These are phyloP conservation scores for Atkinsonella texensis DNA, from an alignment of 2,329 filamentous ascomycete species.

Conservation along the genomic window DNA sequence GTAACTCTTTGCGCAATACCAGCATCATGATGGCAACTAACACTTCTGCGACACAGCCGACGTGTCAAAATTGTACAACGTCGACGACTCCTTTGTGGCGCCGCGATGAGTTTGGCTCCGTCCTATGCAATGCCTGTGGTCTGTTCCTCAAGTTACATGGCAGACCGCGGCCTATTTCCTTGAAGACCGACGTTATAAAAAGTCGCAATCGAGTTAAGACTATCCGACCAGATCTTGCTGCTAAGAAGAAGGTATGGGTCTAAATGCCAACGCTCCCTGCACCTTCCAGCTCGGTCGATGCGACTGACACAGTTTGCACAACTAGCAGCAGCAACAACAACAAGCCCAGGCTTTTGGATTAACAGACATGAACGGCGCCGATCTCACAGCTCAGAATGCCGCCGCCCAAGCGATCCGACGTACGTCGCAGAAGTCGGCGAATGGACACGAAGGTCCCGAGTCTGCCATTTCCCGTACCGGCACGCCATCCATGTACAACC, in stretches of 20 bases:
- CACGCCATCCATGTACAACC: slow-evolving; percentile 64
- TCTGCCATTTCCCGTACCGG: slow-evolving; percentile 70
- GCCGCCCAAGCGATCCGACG: slow-evolving; percentile 43
- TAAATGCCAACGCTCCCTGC: not conserved
- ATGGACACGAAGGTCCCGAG: slow-evolving; percentile 63
- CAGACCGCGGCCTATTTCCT: slow-evolving; percentile 79
- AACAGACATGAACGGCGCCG: slow-evolving; percentile 47
- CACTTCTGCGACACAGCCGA: slow-evolving; percentile 64
- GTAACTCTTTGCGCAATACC: slow-evolving; percentile 21
- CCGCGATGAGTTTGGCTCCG: slow-evolving; percentile 87
- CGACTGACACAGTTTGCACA: not conserved
- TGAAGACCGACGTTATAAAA: slow-evolving; percentile 99
- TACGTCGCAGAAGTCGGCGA: slow-evolving; percentile 58
- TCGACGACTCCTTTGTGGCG: slow-evolving; percentile 96
- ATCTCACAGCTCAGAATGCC: slow-evolving; percentile 35
- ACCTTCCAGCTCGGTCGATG: not conserved
- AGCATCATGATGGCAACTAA: slow-evolving; percentile 40
- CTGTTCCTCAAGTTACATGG: slow-evolving; percentile 96
- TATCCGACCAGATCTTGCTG: slow-evolving; percentile 60
- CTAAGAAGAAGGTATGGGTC: slow-evolving; percentile 65
- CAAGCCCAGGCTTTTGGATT: slow-evolving; percentile 27
- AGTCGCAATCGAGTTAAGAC: slow-evolving; percentile 97
- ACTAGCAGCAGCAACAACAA: slow-evolving; percentile 20
- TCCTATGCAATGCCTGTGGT: slow-evolving; percentile 97
- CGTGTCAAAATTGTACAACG: slow-evolving; percentile 92